phyloP scores from a whole-genome alignment of 2,329 filamentous ascomycete species.

The Fusarium sp. region DNA sequence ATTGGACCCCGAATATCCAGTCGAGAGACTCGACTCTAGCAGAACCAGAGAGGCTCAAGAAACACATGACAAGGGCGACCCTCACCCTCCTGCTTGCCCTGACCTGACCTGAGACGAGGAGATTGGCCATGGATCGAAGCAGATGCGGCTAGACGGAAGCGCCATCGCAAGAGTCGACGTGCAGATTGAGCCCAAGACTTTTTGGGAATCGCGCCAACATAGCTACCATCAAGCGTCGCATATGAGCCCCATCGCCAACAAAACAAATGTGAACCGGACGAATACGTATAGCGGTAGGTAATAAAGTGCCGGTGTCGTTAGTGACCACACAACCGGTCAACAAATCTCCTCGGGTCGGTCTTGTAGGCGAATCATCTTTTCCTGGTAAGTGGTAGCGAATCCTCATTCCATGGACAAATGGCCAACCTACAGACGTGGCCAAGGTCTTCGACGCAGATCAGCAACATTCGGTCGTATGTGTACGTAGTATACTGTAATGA shows the following conservation, averaged over 20 bases:
- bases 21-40: not conserved
- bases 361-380: conserved; percentile 17
- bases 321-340: conserved; percentile 14
- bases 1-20: conserved; percentile 14
- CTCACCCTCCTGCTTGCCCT: conserved; percentile 32
- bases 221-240: conserved; percentile 14
- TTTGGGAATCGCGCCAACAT: conserved; percentile 32
- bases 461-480: conserved; percentile 10
- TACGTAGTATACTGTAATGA: conserved; percentile 24
- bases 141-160: conserved; percentile 46
- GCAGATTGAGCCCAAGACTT: conserved; percentile 36
- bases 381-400: conserved; percentile 14
- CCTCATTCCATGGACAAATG: conserved; percentile 16
- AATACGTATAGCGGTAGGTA: not conserved
- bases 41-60: conserved; percentile 11
- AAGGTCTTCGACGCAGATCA: conserved; percentile 21
- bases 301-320: conserved; percentile 20
- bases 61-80: conserved; percentile 29
- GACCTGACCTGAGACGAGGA: conserved; percentile 39
- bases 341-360: conserved; percentile 5
- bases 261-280: conserved; percentile 9
- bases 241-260: conserved; percentile 27
- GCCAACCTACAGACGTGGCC: conserved; percentile 11
- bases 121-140: conserved; percentile 43
- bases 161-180: conserved; percentile 39